A percentile compares a stretch with the other conserved stretches of the same genome.
phyloP scores from a whole-genome alignment of 495 filamentous ascomycete species.

The Penicillium samsonianum region DNA sequence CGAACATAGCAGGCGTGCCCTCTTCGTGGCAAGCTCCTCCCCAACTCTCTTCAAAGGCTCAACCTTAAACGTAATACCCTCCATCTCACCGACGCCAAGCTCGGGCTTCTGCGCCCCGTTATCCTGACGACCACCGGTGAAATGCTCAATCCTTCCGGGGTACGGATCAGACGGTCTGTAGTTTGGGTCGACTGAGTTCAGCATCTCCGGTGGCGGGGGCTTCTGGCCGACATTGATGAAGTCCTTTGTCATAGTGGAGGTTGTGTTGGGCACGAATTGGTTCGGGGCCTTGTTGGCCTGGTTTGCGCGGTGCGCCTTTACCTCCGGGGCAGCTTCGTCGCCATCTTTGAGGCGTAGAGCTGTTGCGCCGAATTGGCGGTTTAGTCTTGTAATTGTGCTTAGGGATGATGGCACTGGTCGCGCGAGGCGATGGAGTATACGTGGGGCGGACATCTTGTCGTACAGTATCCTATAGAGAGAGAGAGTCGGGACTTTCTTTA shows the following conservation, averaged over 20 bases:
- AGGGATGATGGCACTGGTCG: slow-evolving; percentile 31
- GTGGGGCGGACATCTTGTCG: slow-evolving; percentile 41
- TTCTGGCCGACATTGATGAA: slow-evolving; percentile 60
- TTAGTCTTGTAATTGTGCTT: slow-evolving; percentile 23
- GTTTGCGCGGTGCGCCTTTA: slow-evolving; percentile 50
- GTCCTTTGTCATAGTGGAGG: slow-evolving; percentile 61
- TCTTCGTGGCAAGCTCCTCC: slow-evolving; percentile 80
- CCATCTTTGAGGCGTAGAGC: slow-evolving; percentile 35
- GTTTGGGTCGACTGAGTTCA: slow-evolving; percentile 56
- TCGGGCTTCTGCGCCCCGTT: slow-evolving; percentile 59
- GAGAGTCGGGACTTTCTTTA: slow-evolving; percentile 5
- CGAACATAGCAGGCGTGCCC: slow-evolving; percentile 87
- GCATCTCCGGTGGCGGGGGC: slow-evolving; percentile 60
- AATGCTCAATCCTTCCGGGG: slow-evolving; percentile 60
- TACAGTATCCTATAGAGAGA: not conserved
- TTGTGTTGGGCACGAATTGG: slow-evolving; percentile 64
- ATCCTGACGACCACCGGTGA: slow-evolving; percentile 61
- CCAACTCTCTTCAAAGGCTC: slow-evolving; percentile 80
- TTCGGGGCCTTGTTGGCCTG: slow-evolving; percentile 60
- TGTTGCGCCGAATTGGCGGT: slow-evolving; percentile 40
- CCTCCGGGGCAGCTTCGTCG: slow-evolving; percentile 35
- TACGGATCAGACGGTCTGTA: slow-evolving; percentile 60
- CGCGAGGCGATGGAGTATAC: slow-evolving; percentile 36
- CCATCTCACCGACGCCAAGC: slow-evolving; percentile 86
- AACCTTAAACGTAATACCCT: slow-evolving; percentile 83